Percentiles rank a stretch among this genome's conserved stretches.
phyloP scores from a whole-genome alignment of 2,329 filamentous ascomycete genomes.

The Seiridium cupressi region DNA sequence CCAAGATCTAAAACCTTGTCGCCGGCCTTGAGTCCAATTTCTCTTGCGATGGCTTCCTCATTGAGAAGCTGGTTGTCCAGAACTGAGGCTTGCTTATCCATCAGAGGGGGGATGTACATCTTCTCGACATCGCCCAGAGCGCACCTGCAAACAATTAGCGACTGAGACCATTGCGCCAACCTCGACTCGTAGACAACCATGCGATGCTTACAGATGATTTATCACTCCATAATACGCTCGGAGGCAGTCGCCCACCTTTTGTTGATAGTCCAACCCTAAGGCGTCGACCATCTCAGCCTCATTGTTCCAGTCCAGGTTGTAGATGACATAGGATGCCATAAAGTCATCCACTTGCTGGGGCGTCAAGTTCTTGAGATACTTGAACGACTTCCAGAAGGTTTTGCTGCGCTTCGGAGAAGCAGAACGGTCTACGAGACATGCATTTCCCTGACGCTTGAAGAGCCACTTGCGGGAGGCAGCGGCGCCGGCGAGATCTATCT shows the following conservation, averaged over 20 bases:
- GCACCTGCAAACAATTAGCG: conserved; percentile 17
- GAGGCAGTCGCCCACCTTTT: conserved; percentile 49
- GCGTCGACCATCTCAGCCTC: conserved; percentile 44
- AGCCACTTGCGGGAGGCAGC: conserved; percentile 10
- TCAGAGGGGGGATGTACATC: conserved; percentile 55
- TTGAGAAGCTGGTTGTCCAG: conserved; percentile 52
- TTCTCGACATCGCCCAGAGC: conserved; percentile 55
- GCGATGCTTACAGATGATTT: conserved; percentile 42
- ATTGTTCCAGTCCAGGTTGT: conserved; percentile 54
- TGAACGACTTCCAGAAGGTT: conserved; percentile 49
- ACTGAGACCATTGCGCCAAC: too few species aligned
- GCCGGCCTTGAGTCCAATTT: conserved; percentile 42
- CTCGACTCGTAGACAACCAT: too few species aligned
- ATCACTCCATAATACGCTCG: conserved; percentile 52
- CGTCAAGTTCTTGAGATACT: conserved; percentile 45
- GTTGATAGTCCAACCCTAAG: conserved; percentile 47
- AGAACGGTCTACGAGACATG: conserved; percentile 36
- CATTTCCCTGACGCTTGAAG: conserved; percentile 12
- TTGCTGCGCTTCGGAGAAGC: conserved; percentile 46
- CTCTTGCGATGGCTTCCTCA: conserved; percentile 46
- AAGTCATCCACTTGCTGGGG: conserved; percentile 52
- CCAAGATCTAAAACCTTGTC: conserved; percentile 50
- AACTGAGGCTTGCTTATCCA: conserved; percentile 48
- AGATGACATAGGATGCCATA: conserved; percentile 56
- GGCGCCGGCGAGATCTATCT: conserved; percentile 10